Evolutionary conservation across 768 basidiomycete genomes (phyloP), one percentile per base, ranked within the genome.

Genomic region (Boletus vinaceobasis): DNA sequence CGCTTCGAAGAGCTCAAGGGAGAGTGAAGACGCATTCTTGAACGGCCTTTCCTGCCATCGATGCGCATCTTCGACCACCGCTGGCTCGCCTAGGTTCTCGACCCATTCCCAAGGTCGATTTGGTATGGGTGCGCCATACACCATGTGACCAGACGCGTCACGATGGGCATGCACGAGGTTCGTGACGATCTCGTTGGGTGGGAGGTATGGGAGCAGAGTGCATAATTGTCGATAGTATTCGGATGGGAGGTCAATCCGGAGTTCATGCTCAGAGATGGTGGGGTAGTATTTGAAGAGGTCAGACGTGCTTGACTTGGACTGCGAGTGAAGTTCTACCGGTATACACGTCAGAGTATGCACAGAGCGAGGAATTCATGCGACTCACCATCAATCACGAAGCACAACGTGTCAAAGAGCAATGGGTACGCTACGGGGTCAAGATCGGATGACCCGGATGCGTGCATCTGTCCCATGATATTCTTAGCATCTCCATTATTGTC

Each of bases 71-170:
- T 75, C 78, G 10, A 75, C 65, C 27, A 80, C 32, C 0, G 42
- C 79, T 4, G 74, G 59, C 11, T 73, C 62, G 9, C 88, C 88
- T 4, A 91, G 63, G 64, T 86, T 82, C 68, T 93, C 90, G 7
- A 85, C 82, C 89, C 90, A 92, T 67, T 93, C 90, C 90, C 90
- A 93, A 4, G 90, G 88, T 32, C 84, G 80, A 69, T 90, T 88
- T 53, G 81, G 74, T 17, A 91, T 86, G 2, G 80, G 77, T 5
- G 71, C 64, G 19, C 79, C 77, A 55, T 75, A 73, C 3, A 82
- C 64, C 5, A 82, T 55, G 17, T 77, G 74, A 0, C 86, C 87
- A 13, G 71, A 72, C 2, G 71, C 48, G 58, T 90, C 87, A 27
- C 77, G 78, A 55, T 84, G 77, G 4, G 82, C 79, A 44, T 79